These are phyloP conservation scores for Bassia scoparia DNA, from an alignment of 148 eudicot genomes.

Conservation along the genomic window DNA sequence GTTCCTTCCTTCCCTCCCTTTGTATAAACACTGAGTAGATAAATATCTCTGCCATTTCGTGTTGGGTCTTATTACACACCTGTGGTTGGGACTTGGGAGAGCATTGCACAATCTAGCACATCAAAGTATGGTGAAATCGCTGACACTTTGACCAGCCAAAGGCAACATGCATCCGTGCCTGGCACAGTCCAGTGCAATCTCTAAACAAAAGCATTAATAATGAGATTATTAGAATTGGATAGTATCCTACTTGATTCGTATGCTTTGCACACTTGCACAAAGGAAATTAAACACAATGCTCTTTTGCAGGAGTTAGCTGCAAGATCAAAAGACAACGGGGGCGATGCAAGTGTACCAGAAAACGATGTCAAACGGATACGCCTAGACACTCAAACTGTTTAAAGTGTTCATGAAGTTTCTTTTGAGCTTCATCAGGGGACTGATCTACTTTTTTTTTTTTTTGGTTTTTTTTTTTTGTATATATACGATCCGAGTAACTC, in stretches of 20 bases:
- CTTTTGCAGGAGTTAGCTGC: conserved; percentile 23
- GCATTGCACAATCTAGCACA: too few relatives aligned
- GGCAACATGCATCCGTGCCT: too few relatives aligned
- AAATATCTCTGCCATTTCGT: not conserved
- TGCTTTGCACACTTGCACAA: not conserved
- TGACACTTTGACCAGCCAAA: too few relatives aligned
- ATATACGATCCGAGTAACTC: too few relatives aligned
- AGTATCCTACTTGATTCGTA: not conserved
- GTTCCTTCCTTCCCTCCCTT: not conserved
- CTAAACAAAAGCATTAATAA: not conserved
- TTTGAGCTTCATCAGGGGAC: not conserved
- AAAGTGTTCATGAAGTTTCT: not conserved
- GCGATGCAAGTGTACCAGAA: conserved; percentile 80
- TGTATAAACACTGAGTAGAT: too few relatives aligned
- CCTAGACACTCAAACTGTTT: conserved; percentile 5
- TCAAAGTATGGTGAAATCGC: too few relatives aligned
- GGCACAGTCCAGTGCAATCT: too few relatives aligned
- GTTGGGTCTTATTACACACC: too few relatives aligned
- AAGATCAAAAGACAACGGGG: conserved; percentile 35
- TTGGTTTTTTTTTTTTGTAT: conserved; percentile 19
- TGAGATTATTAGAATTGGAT: not conserved
- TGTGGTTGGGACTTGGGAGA: too few relatives aligned
- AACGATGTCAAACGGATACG: conserved; percentile 72
- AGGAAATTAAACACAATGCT: not conserved
- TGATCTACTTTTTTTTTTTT: too few relatives aligned